phyloP scores from a whole-genome alignment of 75 land plant species.

The Selaginella moellendorffii region DNA sequence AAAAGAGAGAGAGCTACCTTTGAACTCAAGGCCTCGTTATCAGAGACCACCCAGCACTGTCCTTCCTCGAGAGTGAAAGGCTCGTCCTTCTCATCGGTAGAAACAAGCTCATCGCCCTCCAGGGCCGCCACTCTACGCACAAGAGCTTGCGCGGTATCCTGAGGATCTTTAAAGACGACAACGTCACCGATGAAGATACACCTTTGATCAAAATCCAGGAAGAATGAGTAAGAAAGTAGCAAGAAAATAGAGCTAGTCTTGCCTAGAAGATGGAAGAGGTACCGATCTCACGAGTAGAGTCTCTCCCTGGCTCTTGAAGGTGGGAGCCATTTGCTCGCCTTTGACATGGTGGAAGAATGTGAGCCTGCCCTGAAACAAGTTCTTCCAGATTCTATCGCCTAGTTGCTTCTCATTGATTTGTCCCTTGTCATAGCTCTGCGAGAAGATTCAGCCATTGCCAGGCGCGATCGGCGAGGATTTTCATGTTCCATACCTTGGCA shows the following conservation, averaged over 20 bases:
- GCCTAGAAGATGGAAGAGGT: constrained; percentile 25
- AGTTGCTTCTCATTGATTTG: constrained; percentile 45
- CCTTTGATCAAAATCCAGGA: too few relatives aligned
- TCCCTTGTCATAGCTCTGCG: constrained; percentile 42
- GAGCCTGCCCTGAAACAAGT: constrained; percentile 53
- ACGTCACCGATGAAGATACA: constrained; percentile 87
- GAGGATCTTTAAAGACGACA: constrained; percentile 72
- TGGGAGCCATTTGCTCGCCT: constrained; percentile 79
- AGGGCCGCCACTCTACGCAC: constrained; percentile 87
- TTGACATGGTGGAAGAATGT: constrained; percentile 49
- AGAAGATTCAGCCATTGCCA: too few relatives aligned
- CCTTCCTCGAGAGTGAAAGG: constrained; percentile 66
- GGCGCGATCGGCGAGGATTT: too few relatives aligned
- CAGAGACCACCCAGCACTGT: constrained; percentile 84
- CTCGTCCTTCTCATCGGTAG: constrained; percentile 62
- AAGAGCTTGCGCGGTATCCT: constrained; percentile 34
- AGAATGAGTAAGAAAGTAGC: too few relatives aligned
- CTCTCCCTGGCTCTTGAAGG: constrained; percentile 46
- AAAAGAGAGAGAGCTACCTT: too few relatives aligned
- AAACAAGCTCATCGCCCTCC: constrained; percentile 91
- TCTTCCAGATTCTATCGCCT: constrained; percentile 34
- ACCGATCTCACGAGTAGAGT: constrained; percentile 71
- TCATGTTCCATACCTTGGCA: neutral
- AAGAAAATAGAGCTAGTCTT: too few relatives aligned
- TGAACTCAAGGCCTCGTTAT: constrained; percentile 62